Conservation (phyloP, 2,329 filamentous ascomycete genomes). For the Cladosporium sp. region DNA sequence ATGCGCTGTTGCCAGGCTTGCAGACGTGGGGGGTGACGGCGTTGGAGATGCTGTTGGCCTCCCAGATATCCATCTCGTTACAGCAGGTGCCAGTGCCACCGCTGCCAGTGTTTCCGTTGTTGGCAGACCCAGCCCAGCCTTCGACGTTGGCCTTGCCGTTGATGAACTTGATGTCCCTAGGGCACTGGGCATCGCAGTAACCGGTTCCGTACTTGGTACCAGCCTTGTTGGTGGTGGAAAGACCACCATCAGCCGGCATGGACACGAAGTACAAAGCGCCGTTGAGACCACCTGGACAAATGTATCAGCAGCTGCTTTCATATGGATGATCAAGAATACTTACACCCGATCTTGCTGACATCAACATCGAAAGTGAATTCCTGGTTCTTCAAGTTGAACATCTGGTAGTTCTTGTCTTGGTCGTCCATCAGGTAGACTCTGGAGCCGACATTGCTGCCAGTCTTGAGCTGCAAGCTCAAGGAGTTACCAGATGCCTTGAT, state of each 20-base stretch:
- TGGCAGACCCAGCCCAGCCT: constrained; percentile 25
- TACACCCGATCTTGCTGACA: constrained; percentile 34
- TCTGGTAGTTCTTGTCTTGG: constrained; percentile 58
- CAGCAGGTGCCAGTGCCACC: constrained; percentile 58
- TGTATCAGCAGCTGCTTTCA: not conserved
- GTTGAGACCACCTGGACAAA: constrained; percentile 63
- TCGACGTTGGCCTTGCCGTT: constrained; percentile 44
- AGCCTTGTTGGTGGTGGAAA: constrained; percentile 44
- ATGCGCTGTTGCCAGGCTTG: constrained; percentile 47
- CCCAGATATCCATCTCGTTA: constrained; percentile 67
- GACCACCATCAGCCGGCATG: constrained; percentile 61
- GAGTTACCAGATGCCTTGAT: constrained; percentile 47
- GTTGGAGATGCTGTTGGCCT: constrained; percentile 62
- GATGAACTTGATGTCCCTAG: constrained; percentile 35
- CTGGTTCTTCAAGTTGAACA: constrained; percentile 61
- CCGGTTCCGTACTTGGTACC: constrained; percentile 58
- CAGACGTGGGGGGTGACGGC: constrained; percentile 66
- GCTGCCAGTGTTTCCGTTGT: constrained; percentile 27
- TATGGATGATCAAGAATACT: not conserved
- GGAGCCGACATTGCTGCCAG: constrained; percentile 34
- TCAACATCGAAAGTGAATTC: constrained; percentile 73
- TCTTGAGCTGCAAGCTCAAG: constrained; percentile 45
- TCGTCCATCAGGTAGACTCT: constrained; percentile 62
- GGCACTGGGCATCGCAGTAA: constrained; percentile 50
- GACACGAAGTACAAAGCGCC: constrained; percentile 64